These are phyloP conservation scores for Cyphellophora europaea DNA, from an alignment of 2,329 filamentous ascomycete species.

Conservation along the genomic window DNA sequence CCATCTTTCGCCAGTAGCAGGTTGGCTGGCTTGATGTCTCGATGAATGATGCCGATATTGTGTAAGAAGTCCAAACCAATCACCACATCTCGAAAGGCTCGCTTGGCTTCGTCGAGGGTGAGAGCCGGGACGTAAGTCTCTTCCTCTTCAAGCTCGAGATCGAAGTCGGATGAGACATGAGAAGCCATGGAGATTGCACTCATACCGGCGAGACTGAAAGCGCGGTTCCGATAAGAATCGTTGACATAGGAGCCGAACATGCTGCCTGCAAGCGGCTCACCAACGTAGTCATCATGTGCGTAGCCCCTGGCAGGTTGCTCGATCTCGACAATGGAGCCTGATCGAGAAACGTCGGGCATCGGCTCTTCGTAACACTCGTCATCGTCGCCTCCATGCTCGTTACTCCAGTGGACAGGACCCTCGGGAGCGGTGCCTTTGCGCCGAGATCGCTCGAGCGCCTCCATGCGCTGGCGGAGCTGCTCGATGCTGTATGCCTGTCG, in stretches of 20 bases:
- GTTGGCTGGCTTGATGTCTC: slow-evolving; percentile 97
- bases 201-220: slow-evolving; percentile 70
- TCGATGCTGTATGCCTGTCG: slow-evolving; percentile 37
- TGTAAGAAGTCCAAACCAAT: slow-evolving; percentile 89
- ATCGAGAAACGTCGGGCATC: slow-evolving; percentile 24
- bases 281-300: slow-evolving; percentile 13
- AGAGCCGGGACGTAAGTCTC: slow-evolving; percentile 90
- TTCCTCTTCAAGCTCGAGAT: slow-evolving; percentile 58
- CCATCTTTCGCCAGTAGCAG: slow-evolving; percentile 77
- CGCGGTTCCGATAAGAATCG: slow-evolving; percentile 52
- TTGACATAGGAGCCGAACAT: slow-evolving; percentile 66
- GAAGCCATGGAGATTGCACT: slow-evolving; percentile 29
- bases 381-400: slow-evolving; percentile 62
- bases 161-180: slow-evolving; percentile 35
- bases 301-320: slow-evolving; percentile 8
- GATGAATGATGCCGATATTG: slow-evolving; percentile 96
- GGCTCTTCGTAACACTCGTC: slow-evolving; percentile 38
- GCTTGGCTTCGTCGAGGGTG: slow-evolving; percentile 71
- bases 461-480: slow-evolving; percentile 50
- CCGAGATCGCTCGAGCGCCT: slow-evolving; percentile 50
- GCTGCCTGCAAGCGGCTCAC: slow-evolving; percentile 56
- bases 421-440: slow-evolving; percentile 33
- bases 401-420: slow-evolving; percentile 66
- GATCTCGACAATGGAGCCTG: slow-evolving; percentile 10
- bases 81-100: slow-evolving; percentile 84